Percentiles rank a stretch among this genome's conserved stretches.
phyloP scores from a whole-genome alignment of 2,329 filamentous ascomycete species.

The Hypoxylon sp. region DNA sequence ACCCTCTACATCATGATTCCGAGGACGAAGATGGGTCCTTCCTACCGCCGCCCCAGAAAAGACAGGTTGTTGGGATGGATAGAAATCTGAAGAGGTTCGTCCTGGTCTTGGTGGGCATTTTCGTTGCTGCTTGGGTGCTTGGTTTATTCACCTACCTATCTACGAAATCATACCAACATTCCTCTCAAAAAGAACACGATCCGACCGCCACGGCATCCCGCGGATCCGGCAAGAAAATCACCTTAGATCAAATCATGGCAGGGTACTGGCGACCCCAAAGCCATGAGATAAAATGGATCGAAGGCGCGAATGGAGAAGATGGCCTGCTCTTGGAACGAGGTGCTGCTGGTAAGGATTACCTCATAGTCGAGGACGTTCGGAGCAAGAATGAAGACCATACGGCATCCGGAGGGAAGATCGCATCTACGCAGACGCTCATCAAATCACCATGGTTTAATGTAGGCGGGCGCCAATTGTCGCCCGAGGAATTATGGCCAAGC shows the following conservation, averaged over 20 bases:
- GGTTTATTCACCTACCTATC: slow-evolving; percentile 77
- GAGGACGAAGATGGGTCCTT: slow-evolving; percentile 68
- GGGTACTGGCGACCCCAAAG: slow-evolving; percentile 75
- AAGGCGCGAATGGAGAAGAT: slow-evolving; percentile 81
- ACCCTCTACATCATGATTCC: slow-evolving; percentile 60
- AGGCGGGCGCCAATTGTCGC: slow-evolving; percentile 67
- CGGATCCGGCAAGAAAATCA: slow-evolving; percentile 79
- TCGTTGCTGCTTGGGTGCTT: slow-evolving; percentile 77
- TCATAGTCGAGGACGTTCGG: slow-evolving; percentile 90
- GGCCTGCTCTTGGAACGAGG: slow-evolving; percentile 85
- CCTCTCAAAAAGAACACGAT: slow-evolving; percentile 75
- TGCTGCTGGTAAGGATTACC: slow-evolving; percentile 75
- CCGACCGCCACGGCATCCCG: slow-evolving; percentile 73
- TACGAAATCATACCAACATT: slow-evolving; percentile 75
- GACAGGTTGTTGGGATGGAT: slow-evolving; percentile 72
- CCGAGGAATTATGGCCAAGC: slow-evolving; percentile 79
- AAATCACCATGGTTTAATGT: slow-evolving; percentile 74
- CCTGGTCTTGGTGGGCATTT: slow-evolving; percentile 71
- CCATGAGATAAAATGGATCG: slow-evolving; percentile 82
- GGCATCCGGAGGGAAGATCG: slow-evolving; percentile 57
- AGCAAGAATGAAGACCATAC: slow-evolving; percentile 62
- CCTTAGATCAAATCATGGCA: slow-evolving; percentile 76
- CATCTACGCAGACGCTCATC: slow-evolving; percentile 80
- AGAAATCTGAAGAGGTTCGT: slow-evolving; percentile 74
- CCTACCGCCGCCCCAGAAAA: slow-evolving; percentile 58